Base-by-base conservation (phyloP, 2,329 filamentous ascomycete genomes). In the Ilyonectria mors-panacis region DNA sequence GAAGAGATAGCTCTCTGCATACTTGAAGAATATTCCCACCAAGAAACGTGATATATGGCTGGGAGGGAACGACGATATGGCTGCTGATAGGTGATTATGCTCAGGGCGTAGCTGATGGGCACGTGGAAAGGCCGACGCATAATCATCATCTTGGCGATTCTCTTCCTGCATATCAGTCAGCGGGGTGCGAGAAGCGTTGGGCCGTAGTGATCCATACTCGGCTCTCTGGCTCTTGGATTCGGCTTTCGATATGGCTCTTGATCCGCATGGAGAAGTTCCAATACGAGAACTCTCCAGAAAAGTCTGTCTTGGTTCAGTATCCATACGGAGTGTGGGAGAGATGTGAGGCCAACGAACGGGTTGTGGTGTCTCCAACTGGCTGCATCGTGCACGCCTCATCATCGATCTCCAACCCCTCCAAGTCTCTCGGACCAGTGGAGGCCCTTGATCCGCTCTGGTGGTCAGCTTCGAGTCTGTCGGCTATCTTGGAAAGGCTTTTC, bases 241-340 rank as follows among this genome's bases (percentile, higher is more conserved):
- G 78, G 60, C 42, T 45, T 45, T 85, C 81, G 13, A 86, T 82
- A 72, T 82, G 83, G n/a, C 82, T 80, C 67, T 85, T 85, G 67
- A 85, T 81, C 33, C 82, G 77, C 83, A 85, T 85, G 44, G 84
- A 85, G 70, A 86, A 86, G 67, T 86, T 86, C 83, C 84, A 86
- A 63, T 86, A 84, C 1, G 84, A 86, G 69, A 86, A 86, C 68
- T 86, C 85, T 9, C 85, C 84, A 1, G 85, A 86, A 66, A 85
- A 86, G 59, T 86, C 84, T 86, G 42, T 8, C 6, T 26, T 35
- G 42, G 9, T 12, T 45, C 10, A 47, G 13, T 21, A 2, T 21
- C 17, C 28, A 68, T 68, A 28, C 63, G 47, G 33, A 68, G 42
- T 59, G 66, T 59, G 42, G 28, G 70, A 51, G 8, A 58, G 44